A percentile compares a stretch with the other conserved stretches of the same genome.
These are phyloP conservation scores for Vanderwaltozyma polyspora DNA, from an alignment of 805 yeast genomes.

Conservation along the genomic window DNA sequence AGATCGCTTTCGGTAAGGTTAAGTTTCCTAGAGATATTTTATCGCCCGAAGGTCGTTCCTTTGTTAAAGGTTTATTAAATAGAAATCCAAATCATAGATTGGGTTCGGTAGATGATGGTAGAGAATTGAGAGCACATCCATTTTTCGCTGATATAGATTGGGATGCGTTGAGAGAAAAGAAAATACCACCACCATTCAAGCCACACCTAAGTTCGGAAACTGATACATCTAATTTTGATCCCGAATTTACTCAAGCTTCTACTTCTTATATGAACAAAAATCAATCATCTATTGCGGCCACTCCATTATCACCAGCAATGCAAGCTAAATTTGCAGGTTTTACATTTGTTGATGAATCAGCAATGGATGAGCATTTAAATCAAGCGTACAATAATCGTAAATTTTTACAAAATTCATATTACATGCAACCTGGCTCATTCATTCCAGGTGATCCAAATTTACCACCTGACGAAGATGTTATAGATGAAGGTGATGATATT, in stretches of 20 bases:
- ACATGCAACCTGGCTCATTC: constrained; percentile 54
- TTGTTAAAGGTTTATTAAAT: constrained; percentile 89
- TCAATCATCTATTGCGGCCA: constrained; percentile 39
- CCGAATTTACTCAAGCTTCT: constrained; percentile 89
- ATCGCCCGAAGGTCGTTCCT: constrained; percentile 85
- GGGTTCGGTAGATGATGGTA: constrained; percentile 85
- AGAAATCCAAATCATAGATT: constrained; percentile 92
- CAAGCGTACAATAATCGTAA: constrained; percentile 25
- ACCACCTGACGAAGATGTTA: constrained; percentile 77
- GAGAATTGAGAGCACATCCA: constrained; percentile 84
- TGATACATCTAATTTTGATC: constrained; percentile 94
- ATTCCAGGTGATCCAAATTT: constrained; percentile 70
- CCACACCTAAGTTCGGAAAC: constrained; percentile 86
- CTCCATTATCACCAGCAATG: constrained; percentile 76
- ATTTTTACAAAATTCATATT: constrained; percentile 28
- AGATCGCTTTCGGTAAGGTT: constrained; percentile 96
- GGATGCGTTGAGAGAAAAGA: constrained; percentile 65
- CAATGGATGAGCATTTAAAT: constrained; percentile 75
- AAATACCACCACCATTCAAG: constrained; percentile 91
- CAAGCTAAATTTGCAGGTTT: constrained; percentile 96
- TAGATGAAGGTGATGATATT: constrained; percentile 38
- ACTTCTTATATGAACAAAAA: constrained; percentile 63
- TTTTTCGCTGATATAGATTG: constrained; percentile 89
- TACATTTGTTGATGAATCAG: constrained; percentile 88
- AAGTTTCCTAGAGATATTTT: constrained; percentile 93